phyloP scores from a whole-genome alignment of 768 basidiomycete species.

The Auricularia sp. region DNA sequence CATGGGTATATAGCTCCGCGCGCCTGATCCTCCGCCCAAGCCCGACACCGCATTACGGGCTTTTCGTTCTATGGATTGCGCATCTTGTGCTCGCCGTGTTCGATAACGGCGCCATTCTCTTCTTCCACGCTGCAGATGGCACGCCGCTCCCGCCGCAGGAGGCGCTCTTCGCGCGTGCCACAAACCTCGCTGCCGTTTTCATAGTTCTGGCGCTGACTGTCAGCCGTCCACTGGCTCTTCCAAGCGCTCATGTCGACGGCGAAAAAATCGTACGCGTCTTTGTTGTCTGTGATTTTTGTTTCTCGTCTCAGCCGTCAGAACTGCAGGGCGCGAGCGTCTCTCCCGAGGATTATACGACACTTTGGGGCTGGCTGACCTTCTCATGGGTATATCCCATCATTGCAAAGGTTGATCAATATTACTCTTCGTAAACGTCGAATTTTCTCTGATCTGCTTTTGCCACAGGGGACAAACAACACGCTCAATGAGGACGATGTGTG shows the following conservation, averaged over 20 bases:
- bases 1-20: slow-evolving; percentile 57
- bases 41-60: slow-evolving; percentile 51
- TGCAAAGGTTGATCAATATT: slow-evolving; percentile 23
- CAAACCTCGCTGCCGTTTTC: slow-evolving; percentile 37
- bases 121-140: slow-evolving; percentile 28
- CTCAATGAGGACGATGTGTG: slow-evolving; percentile 66
- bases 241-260: slow-evolving; percentile 38
- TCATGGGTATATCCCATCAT: slow-evolving; percentile 62
- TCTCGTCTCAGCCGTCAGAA: not conserved
- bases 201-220: slow-evolving; percentile 38
- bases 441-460: not conserved
- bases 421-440: not conserved
- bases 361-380: slow-evolving; percentile 66
- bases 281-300: not conserved
- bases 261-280: slow-evolving; percentile 51
- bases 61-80: slow-evolving; percentile 46
- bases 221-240: slow-evolving; percentile 58
- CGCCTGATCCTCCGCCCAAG: slow-evolving; percentile 40
- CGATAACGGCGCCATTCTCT: slow-evolving; percentile 44
- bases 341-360: slow-evolving; percentile 66
- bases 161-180: slow-evolving; percentile 16
- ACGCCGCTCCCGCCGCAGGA: slow-evolving; percentile 30
- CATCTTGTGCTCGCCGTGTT: slow-evolving; percentile 38
- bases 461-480: slow-evolving; percentile 39
- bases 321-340: slow-evolving; percentile 42